Conservation (phyloP, 805 yeast species). For the Candida schatavii region DNA sequence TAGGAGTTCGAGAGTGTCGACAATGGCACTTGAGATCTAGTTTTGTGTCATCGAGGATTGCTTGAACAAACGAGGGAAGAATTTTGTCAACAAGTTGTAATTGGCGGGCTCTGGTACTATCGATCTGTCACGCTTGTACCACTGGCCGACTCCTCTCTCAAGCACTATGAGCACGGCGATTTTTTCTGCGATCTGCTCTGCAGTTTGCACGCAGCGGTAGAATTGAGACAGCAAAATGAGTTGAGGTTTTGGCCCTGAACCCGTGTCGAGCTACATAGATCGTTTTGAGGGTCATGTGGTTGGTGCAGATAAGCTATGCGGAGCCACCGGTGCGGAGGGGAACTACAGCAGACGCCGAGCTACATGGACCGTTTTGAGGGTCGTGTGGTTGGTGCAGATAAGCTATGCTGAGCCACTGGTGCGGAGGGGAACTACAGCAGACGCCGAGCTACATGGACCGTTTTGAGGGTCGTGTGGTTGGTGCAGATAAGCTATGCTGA, state of each 20-base stretch:
- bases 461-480: constrained; percentile 48
- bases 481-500: too few species aligned
- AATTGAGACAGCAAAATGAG: constrained; percentile 79
- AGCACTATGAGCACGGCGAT: constrained; percentile 58
- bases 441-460: constrained; percentile 74
- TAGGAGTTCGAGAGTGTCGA: too few species aligned
- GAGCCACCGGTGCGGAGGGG: too few species aligned
- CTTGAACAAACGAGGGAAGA: too few species aligned
- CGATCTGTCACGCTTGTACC: constrained; percentile 74
- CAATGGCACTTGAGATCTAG: too few species aligned
- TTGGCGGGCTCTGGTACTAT: constrained; percentile 70
- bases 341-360: too few species aligned
- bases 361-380: constrained; percentile 58
- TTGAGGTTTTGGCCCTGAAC: constrained; percentile 78
- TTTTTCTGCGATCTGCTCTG: constrained; percentile 60
- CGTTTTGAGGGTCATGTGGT: constrained; percentile 49
- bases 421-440: too few species aligned
- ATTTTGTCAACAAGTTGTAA: constrained; percentile 42
- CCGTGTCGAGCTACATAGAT: constrained; percentile 85
- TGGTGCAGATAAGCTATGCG: too few species aligned
- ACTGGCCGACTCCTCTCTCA: constrained; percentile 89
- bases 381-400: too few species aligned
- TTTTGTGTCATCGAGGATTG: too few species aligned
- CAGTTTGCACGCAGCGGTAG: constrained; percentile 84
- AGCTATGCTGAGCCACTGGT: too few species aligned